Percentiles rank a stretch among this genome's conserved stretches.
Evolutionary conservation across 1,139 yeast genomes (phyloP).

Genomic region (Wickerhamiella infanticola): DNA sequence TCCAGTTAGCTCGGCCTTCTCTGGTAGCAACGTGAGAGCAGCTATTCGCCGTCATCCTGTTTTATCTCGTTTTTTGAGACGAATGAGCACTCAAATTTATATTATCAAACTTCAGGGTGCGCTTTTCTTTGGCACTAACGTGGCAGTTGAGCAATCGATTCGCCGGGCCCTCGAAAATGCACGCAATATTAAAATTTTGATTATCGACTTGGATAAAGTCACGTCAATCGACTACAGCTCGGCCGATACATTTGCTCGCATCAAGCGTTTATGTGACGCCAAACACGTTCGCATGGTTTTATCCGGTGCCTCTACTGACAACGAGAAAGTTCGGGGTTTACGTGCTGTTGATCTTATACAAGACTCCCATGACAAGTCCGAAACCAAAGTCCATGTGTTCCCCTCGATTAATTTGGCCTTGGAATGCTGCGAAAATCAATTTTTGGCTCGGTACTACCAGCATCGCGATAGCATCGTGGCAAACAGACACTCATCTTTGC

Average conservation of each 20-base stretch:
- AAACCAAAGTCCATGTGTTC: constrained; percentile 35
- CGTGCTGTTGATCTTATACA: constrained; percentile 28
- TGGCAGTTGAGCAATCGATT: constrained; percentile 68
- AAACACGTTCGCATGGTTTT: constrained; percentile 58
- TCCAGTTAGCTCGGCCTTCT: constrained; percentile 65
- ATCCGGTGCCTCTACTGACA: constrained; percentile 60
- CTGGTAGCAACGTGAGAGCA: constrained; percentile 81
- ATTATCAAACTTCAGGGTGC: constrained; percentile 78
- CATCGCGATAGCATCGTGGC: constrained; percentile 21
- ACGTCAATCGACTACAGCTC: constrained; percentile 84
- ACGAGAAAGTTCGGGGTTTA: constrained; percentile 26
- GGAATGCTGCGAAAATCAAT: constrained; percentile 94
- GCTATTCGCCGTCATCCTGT: constrained; percentile 86
- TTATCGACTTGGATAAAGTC: constrained; percentile 74
- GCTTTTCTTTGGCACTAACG: constrained; percentile 86
- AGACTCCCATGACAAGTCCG: constrained; percentile 10
- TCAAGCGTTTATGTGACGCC: constrained; percentile 60
- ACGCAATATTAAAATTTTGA: constrained; percentile 52
- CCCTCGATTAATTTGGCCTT: constrained; percentile 70
- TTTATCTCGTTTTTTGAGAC: constrained; percentile 69
- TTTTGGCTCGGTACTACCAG: constrained; percentile 49
- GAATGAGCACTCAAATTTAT: constrained; percentile 84
- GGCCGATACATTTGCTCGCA: constrained; percentile 86
- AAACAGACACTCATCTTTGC: background rate
- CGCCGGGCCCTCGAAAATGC: constrained; percentile 40